Conservation (phyloP, 1,284 basidiomycete genomes). For the Cryptococcus hybrid region DNA sequence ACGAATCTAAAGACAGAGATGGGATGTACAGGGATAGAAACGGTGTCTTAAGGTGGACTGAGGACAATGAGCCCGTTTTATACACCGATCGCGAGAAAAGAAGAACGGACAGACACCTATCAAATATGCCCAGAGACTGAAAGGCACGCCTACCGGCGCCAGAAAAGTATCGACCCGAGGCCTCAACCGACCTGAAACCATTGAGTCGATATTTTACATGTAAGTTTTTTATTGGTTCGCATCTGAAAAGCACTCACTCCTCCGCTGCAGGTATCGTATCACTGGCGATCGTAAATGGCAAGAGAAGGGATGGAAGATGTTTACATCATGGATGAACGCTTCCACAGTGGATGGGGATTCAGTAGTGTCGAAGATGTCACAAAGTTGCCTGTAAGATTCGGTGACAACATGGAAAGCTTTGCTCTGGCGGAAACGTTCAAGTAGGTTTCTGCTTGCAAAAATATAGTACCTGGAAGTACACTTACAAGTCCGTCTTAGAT, state of each 20-base stretch:
- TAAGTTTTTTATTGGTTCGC: constrained; percentile 15
- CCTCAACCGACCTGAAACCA: constrained; percentile 57
- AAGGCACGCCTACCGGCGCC: constrained; percentile 40
- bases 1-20: constrained; percentile 5
- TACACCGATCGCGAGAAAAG: constrained; percentile 19
- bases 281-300: constrained; percentile 59
- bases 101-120: constrained; percentile 23
- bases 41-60: constrained; percentile 27
- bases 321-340: constrained; percentile 55
- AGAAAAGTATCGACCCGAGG: constrained; percentile 32
- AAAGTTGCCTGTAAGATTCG: constrained; percentile 34
- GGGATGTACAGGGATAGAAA: constrained; percentile 22
- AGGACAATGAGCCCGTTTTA: constrained; percentile 22
- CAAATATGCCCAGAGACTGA: constrained; percentile 39
- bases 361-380: constrained; percentile 53
- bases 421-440: constrained; percentile 59
- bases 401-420: constrained; percentile 55
- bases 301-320: constrained; percentile 61
- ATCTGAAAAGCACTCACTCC: not conserved
- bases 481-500: constrained; percentile 23
- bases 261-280: constrained; percentile 52
- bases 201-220: constrained; percentile 57
- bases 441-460: constrained; percentile 16
- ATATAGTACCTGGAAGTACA: no score
- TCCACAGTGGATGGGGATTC: constrained; percentile 46